Evolutionary conservation across 2,329 filamentous ascomycete species (phyloP).

Genomic region (Stagonosporopsis rhizophila): DNA sequence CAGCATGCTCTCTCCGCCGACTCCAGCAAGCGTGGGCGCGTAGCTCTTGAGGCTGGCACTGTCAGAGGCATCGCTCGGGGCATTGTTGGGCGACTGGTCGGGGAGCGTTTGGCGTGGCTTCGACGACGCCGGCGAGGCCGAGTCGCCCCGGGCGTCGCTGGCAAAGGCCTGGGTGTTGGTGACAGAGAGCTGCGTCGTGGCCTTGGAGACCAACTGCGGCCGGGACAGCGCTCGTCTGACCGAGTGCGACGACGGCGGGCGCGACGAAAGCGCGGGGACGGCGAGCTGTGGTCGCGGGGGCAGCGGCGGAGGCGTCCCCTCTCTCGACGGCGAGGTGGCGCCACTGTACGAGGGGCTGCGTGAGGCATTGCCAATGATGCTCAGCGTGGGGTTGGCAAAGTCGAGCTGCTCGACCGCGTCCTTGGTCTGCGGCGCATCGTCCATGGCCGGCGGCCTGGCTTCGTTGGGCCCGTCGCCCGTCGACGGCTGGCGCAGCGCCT

Average conservation of each 20-base stretch:
- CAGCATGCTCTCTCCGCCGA: slow-evolving; percentile 77
- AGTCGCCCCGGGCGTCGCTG: slow-evolving; percentile 54
- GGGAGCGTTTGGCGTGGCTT: slow-evolving; percentile 51
- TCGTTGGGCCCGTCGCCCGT: slow-evolving; percentile 20
- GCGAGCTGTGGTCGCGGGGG: slow-evolving; percentile 59
- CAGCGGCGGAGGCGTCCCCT: slow-evolving; percentile 62
- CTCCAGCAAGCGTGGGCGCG: slow-evolving; percentile 67
- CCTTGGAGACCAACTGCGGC: slow-evolving; percentile 63
- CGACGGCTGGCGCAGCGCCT: slow-evolving; percentile 29
- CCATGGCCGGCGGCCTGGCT: slow-evolving; percentile 51
- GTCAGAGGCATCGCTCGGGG: slow-evolving; percentile 66
- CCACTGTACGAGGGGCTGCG: slow-evolving; percentile 35
- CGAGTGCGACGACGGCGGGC: slow-evolving; percentile 51
- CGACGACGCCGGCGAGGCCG: slow-evolving; percentile 40
- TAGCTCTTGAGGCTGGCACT: slow-evolving; percentile 71
- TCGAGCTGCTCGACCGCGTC: slow-evolving; percentile 39
- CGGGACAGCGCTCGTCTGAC: slow-evolving; percentile 46
- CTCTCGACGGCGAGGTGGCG: slow-evolving; percentile 41
- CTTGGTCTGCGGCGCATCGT: slow-evolving; percentile 24
- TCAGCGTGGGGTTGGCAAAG: slow-evolving; percentile 45
- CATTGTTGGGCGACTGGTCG: slow-evolving; percentile 51
- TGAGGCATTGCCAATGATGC: slow-evolving; percentile 39
- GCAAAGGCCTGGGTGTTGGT: slow-evolving; percentile 78
- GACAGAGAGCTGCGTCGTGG: slow-evolving; percentile 85
- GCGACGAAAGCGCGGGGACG: slow-evolving; percentile 38